Evolutionary conservation across 192 early-diverging fungal genomes (phyloP), one percentile per base, ranked within the genome.

Genomic region (Linnemannia hyalina): DNA sequence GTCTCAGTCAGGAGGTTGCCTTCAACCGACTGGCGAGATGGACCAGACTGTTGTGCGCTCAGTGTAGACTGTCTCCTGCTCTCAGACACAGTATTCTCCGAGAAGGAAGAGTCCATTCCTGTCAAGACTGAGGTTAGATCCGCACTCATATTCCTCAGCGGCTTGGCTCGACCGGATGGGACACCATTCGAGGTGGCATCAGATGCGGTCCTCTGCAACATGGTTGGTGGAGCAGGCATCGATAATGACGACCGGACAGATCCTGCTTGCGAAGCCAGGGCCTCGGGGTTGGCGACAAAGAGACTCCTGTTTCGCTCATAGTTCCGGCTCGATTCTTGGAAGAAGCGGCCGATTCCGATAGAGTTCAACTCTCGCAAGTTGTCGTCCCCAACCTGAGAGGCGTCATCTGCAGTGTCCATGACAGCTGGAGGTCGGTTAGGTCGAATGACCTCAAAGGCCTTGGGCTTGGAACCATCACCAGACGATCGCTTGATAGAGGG

Each of bases 401-500:
- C 20, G 16, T 69, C 57, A 5, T 86, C 84, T 18, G 36, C 26
- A 2, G 47, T 77, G 5, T 80, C 71, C 71, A 68, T 32, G 26
- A 78, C 75, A 38, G 79, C 52, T 40, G 84, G 55, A 26, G 70
- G 71, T 41, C 84, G 52, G 6, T 70, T 49, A 0, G 84, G 84
- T 32, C 84, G 79, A 55, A 86, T 86, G 20, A 85, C 83, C 16
- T 85, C 83, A 55, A 86, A 86, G 6, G 84, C 84, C 32, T 86
- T 86, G 72, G 84, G 80, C 52, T 86, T 86, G 11, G 84, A 42
- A 18, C 79, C 76, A 26, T 78, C 78, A 7, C 75, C 75, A 4
- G 29, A 35, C 1, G 74, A 35, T 20, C 70, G 57, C 18, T 68
- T 76, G 7, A 65, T 36, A 1, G 83, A 55, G 42, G 52, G 40